These are phyloP conservation scores for cucumber (Cucumis sativus) DNA, from an alignment of 306 rosid species.

Conservation along the genomic window Cucumber_9930_V3 NC_026660.2:1082001-1082500, in stretches of 20 bases:
- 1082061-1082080: slow-evolving; percentile 75
- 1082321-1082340: not conserved
- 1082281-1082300: not conserved
- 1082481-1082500: not conserved
- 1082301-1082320: not conserved
- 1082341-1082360: not conserved
- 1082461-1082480: not conserved
- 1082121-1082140: slow-evolving; percentile 34
- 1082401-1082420: not conserved
- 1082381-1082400: not conserved
- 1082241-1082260: slow-evolving; percentile 25
- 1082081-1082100: slow-evolving; percentile 61
- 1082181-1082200: slow-evolving; percentile 30
- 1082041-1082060: slow-evolving; percentile 63
- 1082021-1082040: slow-evolving; percentile 59
- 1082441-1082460: not conserved
- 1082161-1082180: slow-evolving; percentile 16
- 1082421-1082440: not conserved
- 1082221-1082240: slow-evolving; percentile 13
- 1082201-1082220: slow-evolving; percentile 27
- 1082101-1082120: slow-evolving; percentile 56
- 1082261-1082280: slow-evolving; percentile 39
- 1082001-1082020: slow-evolving; percentile 90
- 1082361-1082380: not conserved
- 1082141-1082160: slow-evolving; percentile 20